Evolutionary conservation across 495 filamentous ascomycete species (phyloP), one percentile per base, ranked within the genome.

Genomic region (Talaromyces adpressus): DNA sequence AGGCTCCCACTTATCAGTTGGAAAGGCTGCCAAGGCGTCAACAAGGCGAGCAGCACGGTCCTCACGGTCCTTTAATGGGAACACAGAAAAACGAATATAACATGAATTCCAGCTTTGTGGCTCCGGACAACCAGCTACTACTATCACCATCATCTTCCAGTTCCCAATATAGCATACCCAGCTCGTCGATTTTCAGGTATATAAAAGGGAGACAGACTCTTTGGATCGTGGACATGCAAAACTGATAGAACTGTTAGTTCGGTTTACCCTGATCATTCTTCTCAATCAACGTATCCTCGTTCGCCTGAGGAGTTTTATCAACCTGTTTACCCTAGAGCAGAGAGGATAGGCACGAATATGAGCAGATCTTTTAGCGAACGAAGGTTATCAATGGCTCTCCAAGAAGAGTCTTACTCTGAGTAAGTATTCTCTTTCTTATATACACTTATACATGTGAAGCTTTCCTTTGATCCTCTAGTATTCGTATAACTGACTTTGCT

Each of bases 41-140:
- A 29, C 23, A 56, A 7, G 27, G n/a, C n/a, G 52, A 56, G n/a
- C 52, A 56, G 52, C 52, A 56, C 52, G 52, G 52, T 54, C 52
- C 23, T 20, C n/a, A 18, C 9, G 22, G 22, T 56, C 16, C 52
- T 20, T 49, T 49, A 20, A 49, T 20, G 45, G 45, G 45, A 49
- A 49, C 45, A 49, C 45, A 49, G n/a, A 49, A 49, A 49, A 49
- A 49, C 8, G 45, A 49, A 49, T 49, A 56, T 56, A 29, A 5
- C 20, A 27, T 27, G n/a, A 6, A 25, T 29, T 56, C 20, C 22
- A 56, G 52, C 52, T 29, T 56, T 22, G 18, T 49, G 45, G 18
- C 45, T 20, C n/a, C 45, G n/a, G 45, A 49, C 5, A 49, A 49
- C 18, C 45, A 6, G 45, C n/a, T 20, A 49, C 45, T 49, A 12